phyloP scores from a whole-genome alignment of 345 rosid species.

The Ricinus communis region DNA sequence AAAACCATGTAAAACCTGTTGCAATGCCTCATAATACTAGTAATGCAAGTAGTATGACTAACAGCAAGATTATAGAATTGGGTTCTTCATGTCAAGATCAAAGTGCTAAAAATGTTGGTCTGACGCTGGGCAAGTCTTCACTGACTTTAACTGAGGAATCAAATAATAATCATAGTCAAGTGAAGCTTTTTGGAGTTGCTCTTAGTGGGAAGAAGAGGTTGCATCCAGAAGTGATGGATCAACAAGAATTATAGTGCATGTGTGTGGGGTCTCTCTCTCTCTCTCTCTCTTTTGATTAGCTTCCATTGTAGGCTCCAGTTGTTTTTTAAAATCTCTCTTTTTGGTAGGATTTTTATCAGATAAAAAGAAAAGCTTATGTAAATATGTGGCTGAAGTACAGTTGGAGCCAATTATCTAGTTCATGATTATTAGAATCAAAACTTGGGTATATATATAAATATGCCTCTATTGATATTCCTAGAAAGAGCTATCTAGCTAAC shows the following conservation, averaged over 20 bases:
- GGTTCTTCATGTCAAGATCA: constrained; percentile 28
- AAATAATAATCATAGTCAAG: constrained; percentile 5
- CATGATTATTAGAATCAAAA: background rate
- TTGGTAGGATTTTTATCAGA: background rate
- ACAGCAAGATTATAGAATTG: constrained; percentile 27
- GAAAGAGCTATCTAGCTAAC: background rate
- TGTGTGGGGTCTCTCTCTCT: background rate
- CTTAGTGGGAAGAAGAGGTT: constrained; percentile 48
- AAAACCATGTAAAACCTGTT: constrained; percentile 51
- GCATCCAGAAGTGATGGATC: constrained; percentile 40
- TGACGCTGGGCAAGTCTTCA: constrained; percentile 10
- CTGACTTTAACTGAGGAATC: constrained; percentile 25
- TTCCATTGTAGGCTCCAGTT: background rate
- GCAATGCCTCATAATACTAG: background rate
- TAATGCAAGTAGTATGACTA: background rate
- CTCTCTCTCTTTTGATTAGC: background rate
- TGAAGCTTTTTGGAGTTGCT: constrained; percentile 56
- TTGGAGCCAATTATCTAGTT: background rate
- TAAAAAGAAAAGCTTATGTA: background rate
- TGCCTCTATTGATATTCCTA: background rate
- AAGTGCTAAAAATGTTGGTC: background rate
- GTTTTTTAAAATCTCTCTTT: background rate
- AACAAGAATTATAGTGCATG: constrained; percentile 1
- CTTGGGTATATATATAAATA: background rate
- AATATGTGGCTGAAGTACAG: background rate